Base-by-base conservation (phyloP, 108 stramenopile genomes). In the Schizochytrium sp. region DNA sequence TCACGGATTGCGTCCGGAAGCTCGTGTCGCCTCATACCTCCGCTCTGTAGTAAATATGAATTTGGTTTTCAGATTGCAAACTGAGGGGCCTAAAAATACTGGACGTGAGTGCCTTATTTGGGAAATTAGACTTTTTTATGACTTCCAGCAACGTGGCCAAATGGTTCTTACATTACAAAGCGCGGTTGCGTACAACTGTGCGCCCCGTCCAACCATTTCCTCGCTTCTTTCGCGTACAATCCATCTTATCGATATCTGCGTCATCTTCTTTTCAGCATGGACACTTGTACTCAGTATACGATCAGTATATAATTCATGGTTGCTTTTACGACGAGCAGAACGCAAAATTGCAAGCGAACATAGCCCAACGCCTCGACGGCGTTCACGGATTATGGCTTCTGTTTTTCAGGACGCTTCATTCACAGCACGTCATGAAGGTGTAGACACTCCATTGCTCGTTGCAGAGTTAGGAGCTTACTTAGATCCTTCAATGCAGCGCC, bases 51-150 rank as follows among this genome's bases (percentile, higher is more conserved):
- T 83, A 53, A n/a, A 10, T 5, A 83, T 83, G 76, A 8, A 83
- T 2, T 38, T 83, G 38, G n/a, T 28, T 1, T 83, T 55, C 8
- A n/a, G 53, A 38, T 28, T 83, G 47, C 50, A 55, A 53, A 28
- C 76, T 0, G 50, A 40, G 15, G 76, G 76, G 50, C 50, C 53
- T 10, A 10, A 17, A 50, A 38, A 40, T 10, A 38, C 76, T 1
- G 76, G 76, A 13, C 76, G 76, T 40, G 76, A 83, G 76, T 83
- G 76, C 47, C 76, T 83, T 38, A 2, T 83, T 8, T 83, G 76
- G 76, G 76, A 83, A 28, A 50, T 83, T 55, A n/a, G 76, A 13
- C 47, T 83, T 55, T 10, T 83, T 10, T 83, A 55, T 28, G 40
- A 42, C 47, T 83, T 83, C 55, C 17, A 83, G 76, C 76, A 83